A percentile compares a stretch with the other conserved stretches of the same genome.
phyloP scores from a whole-genome alignment of 129 eudicot genomes.

The Lonicera japonica region DNA sequence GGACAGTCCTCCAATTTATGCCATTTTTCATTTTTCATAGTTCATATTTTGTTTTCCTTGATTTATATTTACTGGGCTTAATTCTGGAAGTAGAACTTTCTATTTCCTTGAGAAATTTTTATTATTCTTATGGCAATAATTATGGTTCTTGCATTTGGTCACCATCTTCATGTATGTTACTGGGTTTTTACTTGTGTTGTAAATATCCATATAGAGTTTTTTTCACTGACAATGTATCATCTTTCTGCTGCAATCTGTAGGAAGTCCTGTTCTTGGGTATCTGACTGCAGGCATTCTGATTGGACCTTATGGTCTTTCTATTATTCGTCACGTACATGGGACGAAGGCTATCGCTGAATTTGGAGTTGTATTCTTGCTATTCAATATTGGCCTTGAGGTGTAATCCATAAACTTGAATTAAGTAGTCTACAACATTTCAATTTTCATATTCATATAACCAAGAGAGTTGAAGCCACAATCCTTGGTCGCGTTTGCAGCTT shows the following conservation, averaged over 20 bases:
- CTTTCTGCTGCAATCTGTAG: constrained; percentile 34
- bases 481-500: constrained; percentile 45
- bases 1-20: not conserved
- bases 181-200: not conserved
- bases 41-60: not conserved
- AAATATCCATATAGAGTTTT: not conserved
- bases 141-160: not conserved
- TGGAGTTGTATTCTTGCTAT: constrained; percentile 94
- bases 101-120: not conserved
- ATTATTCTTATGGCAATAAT: not conserved
- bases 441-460: not conserved
- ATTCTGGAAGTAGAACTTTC: not conserved
- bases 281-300: constrained; percentile 96
- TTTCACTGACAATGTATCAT: constrained; percentile 8
- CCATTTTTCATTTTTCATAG: no score
- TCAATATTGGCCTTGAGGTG: constrained; percentile 99
- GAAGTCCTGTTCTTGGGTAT: constrained; percentile 99
- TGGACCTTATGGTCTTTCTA: constrained; percentile 98
- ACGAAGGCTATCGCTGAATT: constrained; percentile 99
- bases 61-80: not conserved
- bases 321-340: constrained; percentile 91
- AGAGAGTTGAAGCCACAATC: not conserved
- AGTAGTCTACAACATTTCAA: constrained; percentile 1
- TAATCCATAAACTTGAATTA: not conserved
- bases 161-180: constrained; percentile 8